A percentile compares a stretch with the other conserved stretches of the same genome.
Conservation (phyloP, 192 early-diverging fungal genomes). For the Chytriomyces sp. region DNA sequence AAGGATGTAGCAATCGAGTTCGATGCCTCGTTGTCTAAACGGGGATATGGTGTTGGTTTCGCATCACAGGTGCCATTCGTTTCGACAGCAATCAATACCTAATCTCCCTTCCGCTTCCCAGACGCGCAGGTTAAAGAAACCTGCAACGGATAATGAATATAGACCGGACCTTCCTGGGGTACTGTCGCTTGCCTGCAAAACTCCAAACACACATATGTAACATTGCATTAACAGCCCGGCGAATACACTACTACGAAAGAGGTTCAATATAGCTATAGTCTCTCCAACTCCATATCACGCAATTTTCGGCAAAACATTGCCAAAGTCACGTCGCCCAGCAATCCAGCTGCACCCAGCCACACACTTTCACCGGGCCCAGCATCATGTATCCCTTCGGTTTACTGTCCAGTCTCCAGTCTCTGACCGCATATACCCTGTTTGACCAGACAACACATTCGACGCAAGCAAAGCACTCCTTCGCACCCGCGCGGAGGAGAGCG, state of each 20-base stretch:
- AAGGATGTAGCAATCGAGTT: constrained; percentile 17
- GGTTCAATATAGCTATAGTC: constrained; percentile 35
- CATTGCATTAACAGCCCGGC: constrained; percentile 19
- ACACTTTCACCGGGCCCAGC: constrained; percentile 20
- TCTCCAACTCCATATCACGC: constrained; percentile 40
- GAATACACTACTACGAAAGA: constrained; percentile 40
- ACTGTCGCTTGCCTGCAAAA: neutral
- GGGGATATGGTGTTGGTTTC: constrained; percentile 54
- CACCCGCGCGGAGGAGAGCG: constrained; percentile 19
- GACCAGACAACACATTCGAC: constrained; percentile 29
- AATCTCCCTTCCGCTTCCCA: neutral
- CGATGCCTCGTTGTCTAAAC: constrained; percentile 39
- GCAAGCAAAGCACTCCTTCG: constrained; percentile 11
- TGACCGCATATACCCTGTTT: constrained; percentile 5
- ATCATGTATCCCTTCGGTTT: constrained; percentile 8
- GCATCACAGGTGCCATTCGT: constrained; percentile 48
- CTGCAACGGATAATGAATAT: constrained; percentile 39
- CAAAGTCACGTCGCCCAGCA: constrained; percentile 4
- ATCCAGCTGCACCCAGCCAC: too few relatives aligned
- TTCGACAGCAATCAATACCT: neutral
- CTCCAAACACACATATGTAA: neutral
- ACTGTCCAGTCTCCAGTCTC: constrained; percentile 22
- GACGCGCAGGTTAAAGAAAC: constrained; percentile 40
- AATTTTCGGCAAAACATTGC: constrained; percentile 39
- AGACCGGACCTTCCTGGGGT: constrained; percentile 2